A percentile compares a stretch with the other conserved stretches of the same genome.
Conservation (phyloP, 2,329 filamentous ascomycete species). For the Aspergillus jensenii region DNA sequence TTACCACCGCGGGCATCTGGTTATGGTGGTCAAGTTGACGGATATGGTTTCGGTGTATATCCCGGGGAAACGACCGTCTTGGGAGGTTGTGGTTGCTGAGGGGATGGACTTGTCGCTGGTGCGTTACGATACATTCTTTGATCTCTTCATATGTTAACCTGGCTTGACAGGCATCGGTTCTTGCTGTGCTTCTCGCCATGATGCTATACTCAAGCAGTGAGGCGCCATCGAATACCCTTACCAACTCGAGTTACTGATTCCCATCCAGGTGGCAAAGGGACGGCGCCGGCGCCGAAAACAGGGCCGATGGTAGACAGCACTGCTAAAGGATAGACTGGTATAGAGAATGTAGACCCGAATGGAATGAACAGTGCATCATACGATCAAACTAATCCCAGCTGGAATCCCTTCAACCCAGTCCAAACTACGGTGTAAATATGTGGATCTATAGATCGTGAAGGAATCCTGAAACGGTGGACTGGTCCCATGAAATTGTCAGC, state of each 20-base stretch:
- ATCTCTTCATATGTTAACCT: background rate
- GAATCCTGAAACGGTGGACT: too few relatives aligned
- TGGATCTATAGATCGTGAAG: too few relatives aligned
- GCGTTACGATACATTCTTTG: background rate
- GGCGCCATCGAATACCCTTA: background rate
- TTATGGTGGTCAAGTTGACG: slow-evolving; percentile 19
- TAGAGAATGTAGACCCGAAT: too few relatives aligned
- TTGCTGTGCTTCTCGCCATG: background rate
- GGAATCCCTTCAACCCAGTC: too few relatives aligned
- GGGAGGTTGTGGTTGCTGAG: slow-evolving; percentile 19
- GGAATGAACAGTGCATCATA: too few relatives aligned
- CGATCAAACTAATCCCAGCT: too few relatives aligned
- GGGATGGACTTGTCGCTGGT: slow-evolving; percentile 24
- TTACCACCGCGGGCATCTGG: slow-evolving; percentile 12
- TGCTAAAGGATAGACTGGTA: too few relatives aligned
- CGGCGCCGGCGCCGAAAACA: too few relatives aligned
- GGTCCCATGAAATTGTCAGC: too few relatives aligned
- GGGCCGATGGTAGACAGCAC: too few relatives aligned
- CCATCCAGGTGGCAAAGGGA: too few relatives aligned
- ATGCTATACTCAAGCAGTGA: background rate
- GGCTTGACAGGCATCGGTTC: background rate
- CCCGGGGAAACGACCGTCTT: slow-evolving; percentile 15
- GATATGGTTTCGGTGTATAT: slow-evolving; percentile 15
- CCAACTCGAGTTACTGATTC: background rate
- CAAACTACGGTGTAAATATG: too few relatives aligned